Conservation (phyloP, 2,329 filamentous ascomycete species). For the Clonostachys chloroleuca region DNA sequence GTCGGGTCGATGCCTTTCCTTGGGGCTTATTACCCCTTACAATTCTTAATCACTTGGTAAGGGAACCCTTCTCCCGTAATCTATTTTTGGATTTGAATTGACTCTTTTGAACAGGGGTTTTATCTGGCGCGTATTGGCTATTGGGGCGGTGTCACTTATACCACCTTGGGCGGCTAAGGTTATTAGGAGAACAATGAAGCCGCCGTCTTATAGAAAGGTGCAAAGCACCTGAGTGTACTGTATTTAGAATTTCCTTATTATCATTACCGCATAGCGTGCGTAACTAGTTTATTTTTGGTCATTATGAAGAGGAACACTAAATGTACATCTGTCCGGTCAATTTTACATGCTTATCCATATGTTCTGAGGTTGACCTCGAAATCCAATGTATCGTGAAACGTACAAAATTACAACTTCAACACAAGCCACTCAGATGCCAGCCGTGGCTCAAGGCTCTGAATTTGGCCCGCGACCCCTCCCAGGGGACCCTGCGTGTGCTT, state of each 20-base stretch:
- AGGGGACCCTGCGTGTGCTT: constrained; percentile 71
- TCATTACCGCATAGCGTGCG: background rate
- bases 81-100: background rate
- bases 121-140: constrained; percentile 80
- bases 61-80: constrained; percentile 14
- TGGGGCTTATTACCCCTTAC: constrained; percentile 83
- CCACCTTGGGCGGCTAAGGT: constrained; percentile 87
- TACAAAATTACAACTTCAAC: constrained; percentile 38
- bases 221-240: constrained; percentile 49
- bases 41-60: constrained; percentile 68
- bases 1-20: constrained; percentile 81
- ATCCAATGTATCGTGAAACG: background rate
- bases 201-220: constrained; percentile 93
- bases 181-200: constrained; percentile 79
- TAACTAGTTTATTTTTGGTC: background rate
- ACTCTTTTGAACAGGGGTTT: constrained; percentile 57
- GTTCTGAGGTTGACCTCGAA: background rate
- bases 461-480: constrained; percentile 58
- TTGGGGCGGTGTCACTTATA: constrained; percentile 74
- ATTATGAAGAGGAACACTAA: too few relatives aligned
- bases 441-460: constrained; percentile 42
- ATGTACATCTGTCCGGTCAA: background rate
- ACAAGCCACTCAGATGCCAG: constrained; percentile 42
- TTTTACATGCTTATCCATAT: background rate
- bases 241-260: background rate